Base-by-base conservation (phyloP, 805 yeast species). In the Sporopachydermia lactativora region DNA sequence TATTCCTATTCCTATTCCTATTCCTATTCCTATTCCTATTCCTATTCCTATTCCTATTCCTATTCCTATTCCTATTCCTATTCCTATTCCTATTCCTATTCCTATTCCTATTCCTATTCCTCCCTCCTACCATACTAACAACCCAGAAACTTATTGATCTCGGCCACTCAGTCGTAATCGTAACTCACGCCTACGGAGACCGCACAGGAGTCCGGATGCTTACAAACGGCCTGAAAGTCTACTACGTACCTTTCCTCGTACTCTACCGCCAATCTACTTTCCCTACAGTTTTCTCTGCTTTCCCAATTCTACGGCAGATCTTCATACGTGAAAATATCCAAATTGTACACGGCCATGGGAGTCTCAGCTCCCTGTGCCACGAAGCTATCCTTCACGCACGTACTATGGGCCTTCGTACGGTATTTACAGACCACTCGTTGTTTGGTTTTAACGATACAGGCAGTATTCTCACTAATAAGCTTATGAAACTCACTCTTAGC, bases 331-430 rank as follows among this genome's bases (percentile, higher is more conserved):
- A 92, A 53, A 62, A 68, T 24, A 83, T 92, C 39, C 81, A 92
- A 46, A 79, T 92, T 14, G 84, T 92, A 2, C 99, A 92, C 57
- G 94, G 96, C 8, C 99, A 92, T 61, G 98, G 94, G 0, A 79
- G 95, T 28, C 74, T 83, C 55, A 78, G 94, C 34, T 72, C 84
- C 4, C 59, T 92, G 47, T 83, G 96, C 37, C 94, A 81, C 47
- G 99, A 92, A 55, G 85, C 89, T 0, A 73, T 92, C 5, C 61
- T 88, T n/a, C 97, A 92, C 54, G 96, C 83, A 0, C 68, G 86
- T 35, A 80, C 94, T 0, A 81, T 92, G 96, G 96, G 96, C 0
- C 61, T 89, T 41, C 75, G 74, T 46, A 85, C 98, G 0, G 89
- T 89, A 0, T 80, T 92, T 49, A 92, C 99, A 0, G 99, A 92